phyloP scores from a whole-genome alignment of 257 asterid species.

The Prunella vulgaris region DNA sequence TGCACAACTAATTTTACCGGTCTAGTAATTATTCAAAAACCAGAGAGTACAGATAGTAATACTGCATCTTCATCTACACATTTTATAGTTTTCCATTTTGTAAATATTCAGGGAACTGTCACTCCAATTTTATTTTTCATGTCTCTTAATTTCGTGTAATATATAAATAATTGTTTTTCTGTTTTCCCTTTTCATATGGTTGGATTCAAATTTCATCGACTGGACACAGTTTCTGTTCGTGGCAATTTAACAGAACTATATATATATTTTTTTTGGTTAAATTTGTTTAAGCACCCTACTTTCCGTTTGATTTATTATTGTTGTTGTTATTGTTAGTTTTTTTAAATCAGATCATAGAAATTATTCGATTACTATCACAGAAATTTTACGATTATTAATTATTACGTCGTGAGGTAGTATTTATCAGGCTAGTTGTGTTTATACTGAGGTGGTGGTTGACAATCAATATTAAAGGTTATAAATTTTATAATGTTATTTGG shows the following conservation, averaged over 20 bases:
- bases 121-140: constrained; percentile 1
- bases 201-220: not conserved
- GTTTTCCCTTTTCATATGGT: not conserved
- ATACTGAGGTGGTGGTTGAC: no score
- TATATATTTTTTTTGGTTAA: no score
- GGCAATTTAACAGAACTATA: not conserved
- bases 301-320: not conserved
- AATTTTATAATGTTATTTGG: no score
- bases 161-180: not conserved
- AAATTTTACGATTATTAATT: no score
- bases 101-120: constrained; percentile 14
- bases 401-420: no score
- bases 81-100: constrained; percentile 11
- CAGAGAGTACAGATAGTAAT: constrained; percentile 14
- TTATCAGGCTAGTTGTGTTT: no score
- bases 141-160: constrained; percentile 13
- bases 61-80: not conserved
- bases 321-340: no score
- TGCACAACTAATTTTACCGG: constrained; percentile 29
- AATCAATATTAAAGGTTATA: no score
- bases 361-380: no score
- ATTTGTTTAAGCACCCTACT: not conserved
- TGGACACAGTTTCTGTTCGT: not conserved
- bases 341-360: no score
- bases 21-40: constrained; percentile 13